phyloP scores from a whole-genome alignment of 129 eudicot genomes.

The Flaveria sonorensis region DNA sequence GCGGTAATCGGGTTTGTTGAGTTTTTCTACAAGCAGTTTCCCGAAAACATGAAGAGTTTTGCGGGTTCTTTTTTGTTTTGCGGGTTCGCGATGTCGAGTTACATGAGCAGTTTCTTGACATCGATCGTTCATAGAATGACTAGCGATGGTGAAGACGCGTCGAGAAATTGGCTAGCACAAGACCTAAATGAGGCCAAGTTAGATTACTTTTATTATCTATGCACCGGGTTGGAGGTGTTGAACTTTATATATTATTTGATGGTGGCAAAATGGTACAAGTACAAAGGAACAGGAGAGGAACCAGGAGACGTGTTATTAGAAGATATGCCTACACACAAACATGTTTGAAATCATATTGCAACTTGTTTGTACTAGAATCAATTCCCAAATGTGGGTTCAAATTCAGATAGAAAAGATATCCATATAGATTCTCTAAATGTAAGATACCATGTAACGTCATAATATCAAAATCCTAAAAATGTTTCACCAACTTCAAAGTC shows the following conservation, averaged over 20 bases:
- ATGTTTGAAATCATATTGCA: slow-evolving; percentile 26
- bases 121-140: slow-evolving; percentile 47
- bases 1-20: slow-evolving; percentile 42
- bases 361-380: not conserved
- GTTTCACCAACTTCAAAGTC: no score
- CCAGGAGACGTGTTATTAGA: slow-evolving; percentile 26
- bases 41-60: slow-evolving; percentile 65
- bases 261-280: slow-evolving; percentile 68
- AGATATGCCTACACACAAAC: slow-evolving; percentile 35
- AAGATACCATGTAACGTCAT: not conserved
- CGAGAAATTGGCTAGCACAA: slow-evolving; percentile 58
- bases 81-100: slow-evolving; percentile 46
- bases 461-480: not conserved
- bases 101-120: slow-evolving; percentile 48
- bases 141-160: slow-evolving; percentile 23
- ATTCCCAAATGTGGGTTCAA: not conserved
- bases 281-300: slow-evolving; percentile 45
- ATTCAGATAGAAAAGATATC: not conserved
- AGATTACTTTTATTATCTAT: slow-evolving; percentile 50
- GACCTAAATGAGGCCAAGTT: slow-evolving; percentile 64
- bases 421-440: not conserved
- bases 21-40: slow-evolving; percentile 53
- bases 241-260: slow-evolving; percentile 51
- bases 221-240: slow-evolving; percentile 39
- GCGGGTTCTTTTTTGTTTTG: slow-evolving; percentile 48